Base-by-base conservation (phyloP, 2,329 filamentous ascomycete genomes). In the Colletotrichum eremochloae region DNA sequence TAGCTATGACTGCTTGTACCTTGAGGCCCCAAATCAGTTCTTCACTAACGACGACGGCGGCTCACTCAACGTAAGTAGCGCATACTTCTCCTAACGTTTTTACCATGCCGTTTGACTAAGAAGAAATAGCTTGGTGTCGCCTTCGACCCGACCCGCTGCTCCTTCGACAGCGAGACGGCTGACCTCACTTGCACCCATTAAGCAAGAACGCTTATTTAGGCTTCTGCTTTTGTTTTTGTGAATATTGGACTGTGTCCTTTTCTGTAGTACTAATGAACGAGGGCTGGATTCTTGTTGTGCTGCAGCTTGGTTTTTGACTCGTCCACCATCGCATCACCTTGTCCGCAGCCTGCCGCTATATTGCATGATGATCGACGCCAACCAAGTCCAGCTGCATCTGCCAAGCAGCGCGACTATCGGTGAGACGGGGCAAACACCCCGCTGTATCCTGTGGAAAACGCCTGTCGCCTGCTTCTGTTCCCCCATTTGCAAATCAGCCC, bases 271-370 rank as follows among this genome's bases (percentile, higher is more conserved):
- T 24, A 24, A 24, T 24, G 24, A 24, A 24, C 24, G 6, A 20
- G 6, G 15, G 8, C 18, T 4, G 42, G 6, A 8, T 20, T 18
- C 18, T 20, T 44, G 5, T 44, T 8, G 18, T 8, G 42, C 5
- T 20, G 42, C 18, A 7, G 46, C 36, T n/a, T 29, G 18, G 11
- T 18, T 15, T 52, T 52, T 42, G n/a, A 53, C 33, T 31, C 8
- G 12, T 7, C 24, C 15, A 20, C 15, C 29, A 29, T 12, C 29
- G 3, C 50, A n/a, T 11, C 3, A 33, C 29, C 48, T 15, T 56
- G 9, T 24, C 12, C 33, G 40, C 36, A 69, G 66, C 58, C 67
- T 65, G 61, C 67, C 8, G 61, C 53, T 24, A 14, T 11, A 46
- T 53, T 38, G 8, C 18, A n/a, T 46, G 55, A 60, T 61, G 42